Percentiles rank a stretch among this genome's conserved stretches.
phyloP scores from a whole-genome alignment of 2,329 filamentous ascomycete genomes.

The Aureobasidium musti region DNA sequence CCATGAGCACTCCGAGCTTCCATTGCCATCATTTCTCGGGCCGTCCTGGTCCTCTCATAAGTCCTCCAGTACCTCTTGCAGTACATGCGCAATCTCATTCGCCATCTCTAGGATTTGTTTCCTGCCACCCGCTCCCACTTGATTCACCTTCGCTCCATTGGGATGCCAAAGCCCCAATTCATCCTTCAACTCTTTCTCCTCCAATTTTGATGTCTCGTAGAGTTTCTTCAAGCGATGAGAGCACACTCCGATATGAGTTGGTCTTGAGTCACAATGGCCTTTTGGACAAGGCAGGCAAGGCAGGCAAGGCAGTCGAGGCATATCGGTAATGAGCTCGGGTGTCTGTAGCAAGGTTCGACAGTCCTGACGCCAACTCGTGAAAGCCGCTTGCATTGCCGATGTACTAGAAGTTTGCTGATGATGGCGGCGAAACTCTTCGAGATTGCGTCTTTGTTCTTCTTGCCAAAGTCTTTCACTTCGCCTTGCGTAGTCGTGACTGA shows the following conservation, averaged over 20 bases:
- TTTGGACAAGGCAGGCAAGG: neutral
- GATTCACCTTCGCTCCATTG: neutral
- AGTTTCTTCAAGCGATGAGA: neutral
- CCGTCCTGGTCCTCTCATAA: too few relatives aligned
- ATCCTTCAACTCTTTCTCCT: neutral
- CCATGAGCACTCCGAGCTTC: neutral
- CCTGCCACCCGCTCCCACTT: neutral
- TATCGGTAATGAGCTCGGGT: neutral
- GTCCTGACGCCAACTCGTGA: neutral
- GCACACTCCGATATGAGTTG: neutral
- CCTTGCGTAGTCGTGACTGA: too few relatives aligned
- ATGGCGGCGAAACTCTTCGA: neutral
- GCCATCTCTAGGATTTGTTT: neutral
- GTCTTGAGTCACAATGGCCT: neutral
- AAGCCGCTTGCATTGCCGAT: neutral
- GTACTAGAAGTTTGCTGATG: neutral
- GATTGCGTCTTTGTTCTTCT: neutral
- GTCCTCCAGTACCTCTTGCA: constrained; percentile 5
- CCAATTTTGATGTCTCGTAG: neutral
- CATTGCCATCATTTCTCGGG: neutral
- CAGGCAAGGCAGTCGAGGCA: neutral
- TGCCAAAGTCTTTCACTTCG: neutral
- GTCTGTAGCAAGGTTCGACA: neutral
- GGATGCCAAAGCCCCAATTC: constrained; percentile 1
- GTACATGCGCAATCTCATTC: neutral